A percentile compares a stretch with the other conserved stretches of the same genome.
Conservation (phyloP, 1,139 yeast species). For the Geotrichum candidum region DNA sequence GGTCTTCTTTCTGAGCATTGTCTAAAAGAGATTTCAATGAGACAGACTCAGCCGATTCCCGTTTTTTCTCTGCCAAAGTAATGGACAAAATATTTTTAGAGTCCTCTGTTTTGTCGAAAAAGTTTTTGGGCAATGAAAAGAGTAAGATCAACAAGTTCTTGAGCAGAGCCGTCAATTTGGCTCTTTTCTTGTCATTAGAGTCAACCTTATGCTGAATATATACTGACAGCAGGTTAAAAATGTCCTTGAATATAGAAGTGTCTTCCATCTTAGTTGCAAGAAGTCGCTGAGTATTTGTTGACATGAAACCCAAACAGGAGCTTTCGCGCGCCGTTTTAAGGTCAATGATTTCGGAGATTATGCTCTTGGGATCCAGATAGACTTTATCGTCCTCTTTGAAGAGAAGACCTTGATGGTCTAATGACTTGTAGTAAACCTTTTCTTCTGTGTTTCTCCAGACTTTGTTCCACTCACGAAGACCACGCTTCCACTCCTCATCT, state of each 20-base stretch:
- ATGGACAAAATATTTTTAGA: slow-evolving; percentile 12
- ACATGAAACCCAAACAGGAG: slow-evolving; percentile 75
- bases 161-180: slow-evolving; percentile 65
- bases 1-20: not conserved
- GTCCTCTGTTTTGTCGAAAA: slow-evolving; percentile 21
- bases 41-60: not conserved
- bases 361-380: slow-evolving; percentile 31
- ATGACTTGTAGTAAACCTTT: slow-evolving; percentile 83
- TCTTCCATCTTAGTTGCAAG: slow-evolving; percentile 64
- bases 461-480: slow-evolving; percentile 98
- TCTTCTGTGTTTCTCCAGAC: slow-evolving; percentile 99
- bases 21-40: not conserved
- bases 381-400: slow-evolving; percentile 96
- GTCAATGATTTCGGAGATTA: slow-evolving; percentile 86
- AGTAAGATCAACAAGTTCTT: slow-evolving; percentile 63
- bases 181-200: slow-evolving; percentile 77
- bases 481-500: slow-evolving; percentile 98
- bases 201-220: slow-evolving; percentile 60
- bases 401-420: slow-evolving; percentile 91
- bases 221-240: slow-evolving; percentile 58
- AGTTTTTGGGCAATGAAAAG: slow-evolving; percentile 45
- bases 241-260: slow-evolving; percentile 63
- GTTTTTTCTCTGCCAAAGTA: not conserved
- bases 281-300: slow-evolving; percentile 82
- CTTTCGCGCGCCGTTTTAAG: slow-evolving; percentile 82